Evolutionary conservation across 768 basidiomycete species (phyloP).

Genomic region (Leccinum aurantiacum): DNA sequence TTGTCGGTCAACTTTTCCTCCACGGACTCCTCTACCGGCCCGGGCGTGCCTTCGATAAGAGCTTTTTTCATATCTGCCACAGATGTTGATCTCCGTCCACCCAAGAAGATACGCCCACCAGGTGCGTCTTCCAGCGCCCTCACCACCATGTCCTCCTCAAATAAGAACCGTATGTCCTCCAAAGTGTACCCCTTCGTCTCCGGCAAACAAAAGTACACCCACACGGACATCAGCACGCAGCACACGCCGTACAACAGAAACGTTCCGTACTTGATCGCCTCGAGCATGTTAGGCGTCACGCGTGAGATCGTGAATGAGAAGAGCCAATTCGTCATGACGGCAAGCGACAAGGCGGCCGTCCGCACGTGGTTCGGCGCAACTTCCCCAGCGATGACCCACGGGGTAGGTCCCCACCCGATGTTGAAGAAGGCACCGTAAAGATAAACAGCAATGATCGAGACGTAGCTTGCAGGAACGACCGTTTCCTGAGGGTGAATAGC

Average conservation of each 20-base stretch:
- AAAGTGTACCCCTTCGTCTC: slow-evolving; percentile 41
- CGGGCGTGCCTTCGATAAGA: not conserved
- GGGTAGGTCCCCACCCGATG: slow-evolving; percentile 32
- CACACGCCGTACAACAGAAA: slow-evolving; percentile 34
- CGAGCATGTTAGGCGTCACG: slow-evolving; percentile 39
- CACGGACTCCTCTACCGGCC: not conserved
- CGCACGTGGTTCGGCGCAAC: slow-evolving; percentile 41
- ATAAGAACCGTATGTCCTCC: slow-evolving; percentile 40
- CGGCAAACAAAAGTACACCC: slow-evolving; percentile 40
- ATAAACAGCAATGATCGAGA: slow-evolving; percentile 41
- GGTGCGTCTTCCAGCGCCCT: slow-evolving; percentile 38
- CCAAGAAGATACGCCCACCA: slow-evolving; percentile 31
- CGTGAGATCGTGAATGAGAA: slow-evolving; percentile 39
- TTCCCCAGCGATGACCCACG: slow-evolving; percentile 36
- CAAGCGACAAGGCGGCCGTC: slow-evolving; percentile 34
- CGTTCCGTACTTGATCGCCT: slow-evolving; percentile 32
- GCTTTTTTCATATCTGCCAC: slow-evolving; percentile 15
- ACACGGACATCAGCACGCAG: slow-evolving; percentile 35
- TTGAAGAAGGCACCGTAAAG: slow-evolving; percentile 39
- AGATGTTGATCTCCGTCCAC: slow-evolving; percentile 25
- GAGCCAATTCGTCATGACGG: slow-evolving; percentile 36
- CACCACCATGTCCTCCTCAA: slow-evolving; percentile 34
- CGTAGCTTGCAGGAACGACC: slow-evolving; percentile 35
- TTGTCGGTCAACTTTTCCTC: not conserved
- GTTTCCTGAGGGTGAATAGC: slow-evolving; percentile 31